Evolutionary conservation across 2,329 filamentous ascomycete species (phyloP), one percentile per base, ranked within the genome.

Genomic region (Colletotrichum simmondsii): DNA sequence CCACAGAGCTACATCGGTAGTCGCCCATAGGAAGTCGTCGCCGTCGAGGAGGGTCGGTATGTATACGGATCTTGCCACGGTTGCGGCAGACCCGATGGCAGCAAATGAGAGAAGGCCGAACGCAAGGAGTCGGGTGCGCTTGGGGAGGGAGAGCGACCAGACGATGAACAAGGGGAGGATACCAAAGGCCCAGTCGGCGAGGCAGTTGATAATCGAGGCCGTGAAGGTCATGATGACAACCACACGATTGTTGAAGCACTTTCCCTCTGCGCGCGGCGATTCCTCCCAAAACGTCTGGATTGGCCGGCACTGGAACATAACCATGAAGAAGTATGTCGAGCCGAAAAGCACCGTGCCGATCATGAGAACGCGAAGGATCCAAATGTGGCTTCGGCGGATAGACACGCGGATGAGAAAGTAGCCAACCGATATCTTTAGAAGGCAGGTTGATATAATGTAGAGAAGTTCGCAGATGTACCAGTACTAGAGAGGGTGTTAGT

Each of bases 1-100:
- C 84, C 84, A 87, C 68, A 86, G 83, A 22, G 84, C 83, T 6
- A 86, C 77, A 60, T 85, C 84, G 24, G 83, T 80, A 22, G 83
- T 84, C 49, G 83, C 80, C 79, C 83, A 86, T 11, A 86, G 81
- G 71, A 84, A 86, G 69, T 87, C 85, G 53, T 77, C 73, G 28
- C 81, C 80, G 6, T 81, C 75, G 42, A 79, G 78, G 16, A 87
- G 76, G 5, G 78, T 74, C 37, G 80, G 76, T 30, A 86, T 81
- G 73, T 85, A 87, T 0, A 83, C 79, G 60, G 85, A 83, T 1
- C 85, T 81, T 11, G 86, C 80, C 53, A 86, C 82, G 4, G 85
- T 85, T 5, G 84, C 85, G 32, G 80, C 80, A 22, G 62, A 67
- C 19, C 73, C 73, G 58, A 85, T 81, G 56, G 79, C 80, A 26